These are phyloP conservation scores for Fusarium cyanostomum DNA, from an alignment of 2,329 filamentous ascomycete species.

Conservation along the genomic window DNA sequence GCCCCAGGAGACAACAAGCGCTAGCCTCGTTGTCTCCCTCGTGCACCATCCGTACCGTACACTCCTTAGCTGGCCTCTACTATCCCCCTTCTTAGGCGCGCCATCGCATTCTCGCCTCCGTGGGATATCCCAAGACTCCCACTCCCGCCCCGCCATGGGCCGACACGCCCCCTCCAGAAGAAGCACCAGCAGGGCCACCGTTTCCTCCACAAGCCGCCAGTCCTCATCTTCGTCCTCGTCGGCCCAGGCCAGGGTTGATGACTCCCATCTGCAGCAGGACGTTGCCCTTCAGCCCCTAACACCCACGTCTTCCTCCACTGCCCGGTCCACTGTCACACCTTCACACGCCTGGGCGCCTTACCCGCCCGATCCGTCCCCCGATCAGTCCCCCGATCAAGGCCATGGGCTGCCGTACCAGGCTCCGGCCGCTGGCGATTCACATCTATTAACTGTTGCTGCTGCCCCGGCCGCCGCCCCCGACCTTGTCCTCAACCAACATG, in stretches of 20 bases:
- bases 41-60: background rate
- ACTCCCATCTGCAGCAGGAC: conserved; percentile 43
- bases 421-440: conserved; percentile 38
- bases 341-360: conserved; percentile 32
- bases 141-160: conserved; percentile 42
- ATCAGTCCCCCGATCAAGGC: conserved; percentile 32
- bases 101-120: conserved; percentile 5
- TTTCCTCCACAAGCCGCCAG: conserved; percentile 24
- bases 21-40: conserved; percentile 1
- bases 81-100: conserved; percentile 1
- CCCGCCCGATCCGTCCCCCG: conserved; percentile 26
- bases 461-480: conserved; percentile 21
- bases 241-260: conserved; percentile 41
- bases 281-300: conserved; percentile 48
- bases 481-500: conserved; percentile 25
- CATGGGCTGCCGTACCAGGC: conserved; percentile 41
- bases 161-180: conserved; percentile 35
- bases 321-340: conserved; percentile 41
- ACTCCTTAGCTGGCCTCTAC: background rate
- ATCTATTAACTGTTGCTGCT: conserved; percentile 37
- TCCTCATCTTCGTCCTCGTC: conserved; percentile 38
- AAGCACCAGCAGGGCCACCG: conserved; percentile 32
- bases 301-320: conserved; percentile 40
- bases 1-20: conserved; percentile 10
- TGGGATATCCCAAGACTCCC: conserved; percentile 6